Base-by-base conservation (phyloP, 495 filamentous ascomycete species). In the Neurospora pannonica region DNA sequence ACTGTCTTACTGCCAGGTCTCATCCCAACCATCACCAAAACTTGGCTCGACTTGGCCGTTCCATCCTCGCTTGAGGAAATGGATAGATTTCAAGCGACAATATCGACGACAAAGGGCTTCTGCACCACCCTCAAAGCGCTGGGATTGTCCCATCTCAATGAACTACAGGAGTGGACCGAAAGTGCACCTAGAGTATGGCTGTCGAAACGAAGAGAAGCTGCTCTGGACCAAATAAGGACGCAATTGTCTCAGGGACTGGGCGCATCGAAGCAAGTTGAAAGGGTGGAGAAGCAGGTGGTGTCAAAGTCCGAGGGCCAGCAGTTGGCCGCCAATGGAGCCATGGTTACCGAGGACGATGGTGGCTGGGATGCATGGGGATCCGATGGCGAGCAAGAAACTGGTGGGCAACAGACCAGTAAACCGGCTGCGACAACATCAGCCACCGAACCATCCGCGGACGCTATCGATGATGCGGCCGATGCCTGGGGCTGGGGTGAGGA, bases 141-240 rank as follows among this genome's bases (percentile, higher is more conserved):
- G 15, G 85, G 87, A 0, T 94, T 93, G 89, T 86, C 87, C 36
- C 92, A 92, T 24, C 87, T 92, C 31, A 87, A 89, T 73, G 88
- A 90, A 24, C 81, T 98, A 72, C 85, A 89, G 11, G 90, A 93
- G 48, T 99, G 96, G 96, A 89, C 92, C 0, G 89, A 91, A 38
- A 89, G 90, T 70, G 92, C 91, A 8, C 92, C 95, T 6, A 88
- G 88, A 31, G 87, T 94, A 15, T 99, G 96, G 96, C 85, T 98
- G 28, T 88, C 89, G n/a, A 94, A 92, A 79, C 90, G 93, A 73
- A 90, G 90, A 73, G 94, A 96, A 76, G 87, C 87, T 48, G 90
- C 92, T 4, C 84, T 99, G 39, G 90, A 94, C 76, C 85, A 86
- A 28, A 89, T 96, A 7, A 89, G 95, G 70, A 88, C 85, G 71